A percentile compares a stretch with the other conserved stretches of the same genome.
These are phyloP conservation scores for Macrocystidia cucumis DNA, from an alignment of 1,284 basidiomycete genomes.

Conservation along the genomic window DNA sequence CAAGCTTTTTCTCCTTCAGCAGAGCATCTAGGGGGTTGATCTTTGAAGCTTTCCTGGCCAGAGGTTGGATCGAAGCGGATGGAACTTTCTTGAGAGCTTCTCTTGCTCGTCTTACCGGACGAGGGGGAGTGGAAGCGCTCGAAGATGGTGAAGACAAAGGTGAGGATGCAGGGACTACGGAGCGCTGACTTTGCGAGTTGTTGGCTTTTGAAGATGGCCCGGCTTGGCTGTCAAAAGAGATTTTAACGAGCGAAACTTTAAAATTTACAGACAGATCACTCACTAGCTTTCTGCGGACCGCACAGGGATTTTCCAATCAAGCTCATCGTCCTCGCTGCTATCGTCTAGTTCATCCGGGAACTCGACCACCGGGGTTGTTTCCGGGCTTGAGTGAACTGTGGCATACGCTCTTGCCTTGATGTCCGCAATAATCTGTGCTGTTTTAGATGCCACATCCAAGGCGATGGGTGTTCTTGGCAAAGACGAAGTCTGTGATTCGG, in stretches of 20 bases:
- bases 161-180: no score
- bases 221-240: neutral
- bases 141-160: neutral
- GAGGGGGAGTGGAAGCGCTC: neutral
- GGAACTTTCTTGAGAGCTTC: neutral
- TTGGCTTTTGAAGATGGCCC: neutral
- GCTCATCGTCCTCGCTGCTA: slow-evolving; percentile 41
- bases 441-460: slow-evolving; percentile 38
- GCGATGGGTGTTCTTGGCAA: slow-evolving; percentile 21
- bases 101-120: neutral
- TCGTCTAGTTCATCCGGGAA: slow-evolving; percentile 40
- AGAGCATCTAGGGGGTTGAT: slow-evolving; percentile 48
- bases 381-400: slow-evolving; percentile 32
- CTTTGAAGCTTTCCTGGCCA: no score
- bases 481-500: slow-evolving; percentile 4
- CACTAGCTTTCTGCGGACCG: no score
- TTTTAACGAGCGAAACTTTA: neutral
- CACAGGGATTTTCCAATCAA: no score
- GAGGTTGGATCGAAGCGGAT: no score
- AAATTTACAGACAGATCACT: no score
- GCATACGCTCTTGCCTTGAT: slow-evolving; percentile 51
- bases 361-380: slow-evolving; percentile 24
- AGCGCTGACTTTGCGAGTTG: neutral
- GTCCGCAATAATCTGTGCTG: slow-evolving; percentile 49
- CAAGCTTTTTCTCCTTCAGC: slow-evolving; percentile 41